Conservation (phyloP, 2,329 filamentous ascomycete genomes). For the Aspergillus ibericus region DNA sequence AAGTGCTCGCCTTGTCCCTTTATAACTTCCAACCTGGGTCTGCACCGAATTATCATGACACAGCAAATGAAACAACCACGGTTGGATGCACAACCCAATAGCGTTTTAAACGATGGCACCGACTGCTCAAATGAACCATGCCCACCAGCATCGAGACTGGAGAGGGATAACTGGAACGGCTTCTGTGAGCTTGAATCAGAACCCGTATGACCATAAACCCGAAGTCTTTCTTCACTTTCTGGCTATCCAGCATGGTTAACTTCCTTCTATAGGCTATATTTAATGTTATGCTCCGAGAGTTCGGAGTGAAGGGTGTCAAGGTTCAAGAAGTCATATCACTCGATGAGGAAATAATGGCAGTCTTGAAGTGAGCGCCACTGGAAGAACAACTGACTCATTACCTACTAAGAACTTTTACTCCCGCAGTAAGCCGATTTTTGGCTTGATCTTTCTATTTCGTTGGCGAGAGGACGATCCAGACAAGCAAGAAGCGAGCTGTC, state of each 20-base stretch:
- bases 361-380: slow-evolving; percentile 59
- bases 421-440: slow-evolving; percentile 69
- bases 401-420: slow-evolving; percentile 1
- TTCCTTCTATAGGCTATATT: slow-evolving; percentile 66
- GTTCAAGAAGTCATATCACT: slow-evolving; percentile 75
- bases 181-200: slow-evolving; percentile 80
- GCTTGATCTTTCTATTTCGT: slow-evolving; percentile 85
- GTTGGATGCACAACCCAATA: slow-evolving; percentile 19
- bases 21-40: neutral
- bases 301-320: slow-evolving; percentile 72
- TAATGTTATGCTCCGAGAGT: slow-evolving; percentile 76
- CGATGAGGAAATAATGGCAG: slow-evolving; percentile 64
- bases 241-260: neutral
- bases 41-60: slow-evolving; percentile 24
- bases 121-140: slow-evolving; percentile 18
- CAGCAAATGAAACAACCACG: slow-evolving; percentile 32
- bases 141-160: slow-evolving; percentile 33
- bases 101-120: slow-evolving; percentile 18
- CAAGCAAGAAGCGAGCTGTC: slow-evolving; percentile 56
- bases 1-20: neutral
- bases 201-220: slow-evolving; percentile 58
- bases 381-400: neutral
- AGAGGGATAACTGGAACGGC: slow-evolving; percentile 48
- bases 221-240: neutral
- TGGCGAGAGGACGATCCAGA: slow-evolving; percentile 61